Evolutionary conservation across 2,329 filamentous ascomycete genomes (phyloP).

Genomic region (Trichoderma gracile): DNA sequence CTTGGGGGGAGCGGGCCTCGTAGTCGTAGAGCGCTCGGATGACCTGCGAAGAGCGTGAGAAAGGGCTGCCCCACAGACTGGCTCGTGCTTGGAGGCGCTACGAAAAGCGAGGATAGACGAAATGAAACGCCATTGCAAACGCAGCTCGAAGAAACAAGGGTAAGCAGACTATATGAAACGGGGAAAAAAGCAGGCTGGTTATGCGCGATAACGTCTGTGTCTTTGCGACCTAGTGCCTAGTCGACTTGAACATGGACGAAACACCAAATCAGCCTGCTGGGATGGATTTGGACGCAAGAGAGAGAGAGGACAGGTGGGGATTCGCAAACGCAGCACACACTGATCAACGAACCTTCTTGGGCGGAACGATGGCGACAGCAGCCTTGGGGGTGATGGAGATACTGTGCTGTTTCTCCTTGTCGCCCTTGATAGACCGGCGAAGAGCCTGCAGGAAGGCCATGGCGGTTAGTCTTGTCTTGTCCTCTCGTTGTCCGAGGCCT

Average conservation of each 20-base stretch:
- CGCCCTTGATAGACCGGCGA: conserved; percentile 85
- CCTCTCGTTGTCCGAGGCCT: conserved; percentile 16
- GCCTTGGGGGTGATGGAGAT: conserved; percentile 81
- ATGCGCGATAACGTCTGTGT: conserved; percentile 8
- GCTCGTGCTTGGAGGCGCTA: background rate
- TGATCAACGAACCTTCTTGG: conserved; percentile 75
- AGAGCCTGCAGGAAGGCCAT: conserved; percentile 64
- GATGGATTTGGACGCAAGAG: background rate
- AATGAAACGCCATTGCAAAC: conserved; percentile 22
- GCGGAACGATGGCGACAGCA: conserved; percentile 83
- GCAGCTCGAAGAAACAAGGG: background rate
- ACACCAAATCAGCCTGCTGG: background rate
- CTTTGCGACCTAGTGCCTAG: conserved; percentile 26
- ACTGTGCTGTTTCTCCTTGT: conserved; percentile 71
- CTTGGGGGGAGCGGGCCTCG: conserved; percentile 70
- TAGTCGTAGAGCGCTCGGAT: conserved; percentile 97
- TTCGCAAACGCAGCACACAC: conserved; percentile 5
- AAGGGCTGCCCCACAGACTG: background rate
- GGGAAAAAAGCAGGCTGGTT: background rate
- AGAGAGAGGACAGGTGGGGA: background rate
- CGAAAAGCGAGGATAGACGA: conserved; percentile 25
- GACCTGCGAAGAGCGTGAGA: conserved; percentile 59
- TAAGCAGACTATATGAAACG: no score
- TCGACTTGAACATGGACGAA: background rate
- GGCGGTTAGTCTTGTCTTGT: conserved; percentile 41